Base-by-base conservation (phyloP, 164 flowering plant genomes). In the Taxillus chinensis region DNA sequence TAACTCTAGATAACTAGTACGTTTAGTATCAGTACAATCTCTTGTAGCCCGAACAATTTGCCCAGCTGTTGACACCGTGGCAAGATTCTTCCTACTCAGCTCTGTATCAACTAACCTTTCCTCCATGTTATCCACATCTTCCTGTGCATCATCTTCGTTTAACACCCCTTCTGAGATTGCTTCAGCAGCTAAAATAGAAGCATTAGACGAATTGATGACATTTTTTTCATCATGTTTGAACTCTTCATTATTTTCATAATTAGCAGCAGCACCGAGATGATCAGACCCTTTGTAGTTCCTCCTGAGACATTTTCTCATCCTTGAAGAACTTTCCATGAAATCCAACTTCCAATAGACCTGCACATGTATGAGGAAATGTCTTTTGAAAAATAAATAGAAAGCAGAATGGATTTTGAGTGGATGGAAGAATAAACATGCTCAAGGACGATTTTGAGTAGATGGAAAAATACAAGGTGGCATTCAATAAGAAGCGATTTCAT, bases 331-430 rank as follows among this genome's bases (percentile, higher is more conserved):
- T 81, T 95, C 98, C 95, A 83, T 83, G 42, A 70, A 72, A 67
- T 95, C 98, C 61, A 95, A 84, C 85, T 87, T 91, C 96, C 98
- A 95, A 74, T 86, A 95, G 39, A 85, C 79, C 99, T 89, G 76
- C 59, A 68, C 16, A 58, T 17, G 37, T 41, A 62, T 27, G 60
- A 56, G 40, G 41, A 15, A 61, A 45, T 27, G 27, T 27, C 37
- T 8, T 4, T 7, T 7, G 51, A 8, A 11, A 48, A 48, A 48
- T 8, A 43, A 43, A 43, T 9, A 43, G 27, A 27, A 27, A 27
- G 27, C 27, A 27, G 0, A 27, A 27, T 27, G 27, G 27, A 27
- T 27, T 27, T 27, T 27, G 27, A 27, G 27, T 27, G 2, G 27
- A 27, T 27, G 27, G 27, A 27, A 27, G 27, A 27, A 27, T 27